Percentiles rank a stretch among this genome's conserved stretches.
Evolutionary conservation across 1,284 basidiomycete species (phyloP).

Genomic region (Rhizoctonia solani): DNA sequence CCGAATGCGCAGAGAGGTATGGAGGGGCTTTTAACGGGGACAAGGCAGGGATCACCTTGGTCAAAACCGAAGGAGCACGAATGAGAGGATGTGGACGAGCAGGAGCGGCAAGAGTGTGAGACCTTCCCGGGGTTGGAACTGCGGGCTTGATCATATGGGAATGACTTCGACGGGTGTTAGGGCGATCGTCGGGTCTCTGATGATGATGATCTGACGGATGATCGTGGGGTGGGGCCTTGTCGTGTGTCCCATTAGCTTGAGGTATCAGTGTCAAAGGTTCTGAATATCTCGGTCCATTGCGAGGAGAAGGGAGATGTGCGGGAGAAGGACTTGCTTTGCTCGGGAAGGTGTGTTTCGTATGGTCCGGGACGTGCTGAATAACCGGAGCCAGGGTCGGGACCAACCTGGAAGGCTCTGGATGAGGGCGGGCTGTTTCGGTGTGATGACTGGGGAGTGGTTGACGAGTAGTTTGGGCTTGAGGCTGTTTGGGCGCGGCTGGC

Average conservation of each 20-base stretch:
- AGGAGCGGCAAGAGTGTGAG: neutral
- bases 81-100: constrained; percentile 21
- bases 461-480: no score
- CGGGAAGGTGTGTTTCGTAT: constrained; percentile 29
- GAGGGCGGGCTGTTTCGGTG: neutral
- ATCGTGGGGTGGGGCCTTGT: no score
- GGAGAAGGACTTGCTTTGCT: constrained; percentile 1
- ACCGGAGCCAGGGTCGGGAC: neutral
- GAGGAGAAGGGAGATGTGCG: neutral
- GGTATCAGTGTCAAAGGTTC: no score
- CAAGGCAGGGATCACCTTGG: constrained; percentile 16
- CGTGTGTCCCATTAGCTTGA: neutral
- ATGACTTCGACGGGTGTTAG: neutral
- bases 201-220: neutral
- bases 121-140: neutral
- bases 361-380: constrained; percentile 5
- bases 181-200: no score
- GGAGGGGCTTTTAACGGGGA: constrained; percentile 22
- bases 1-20: constrained; percentile 25
- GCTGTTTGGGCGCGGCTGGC: no score
- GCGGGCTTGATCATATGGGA: constrained; percentile 5
- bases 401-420: no score
- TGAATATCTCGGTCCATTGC: neutral
- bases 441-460: no score
- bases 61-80: constrained; percentile 10